Evolutionary conservation across 495 filamentous ascomycete genomes (phyloP), one percentile per base, ranked within the genome.

Genomic region (Filosporella fistucella): DNA sequence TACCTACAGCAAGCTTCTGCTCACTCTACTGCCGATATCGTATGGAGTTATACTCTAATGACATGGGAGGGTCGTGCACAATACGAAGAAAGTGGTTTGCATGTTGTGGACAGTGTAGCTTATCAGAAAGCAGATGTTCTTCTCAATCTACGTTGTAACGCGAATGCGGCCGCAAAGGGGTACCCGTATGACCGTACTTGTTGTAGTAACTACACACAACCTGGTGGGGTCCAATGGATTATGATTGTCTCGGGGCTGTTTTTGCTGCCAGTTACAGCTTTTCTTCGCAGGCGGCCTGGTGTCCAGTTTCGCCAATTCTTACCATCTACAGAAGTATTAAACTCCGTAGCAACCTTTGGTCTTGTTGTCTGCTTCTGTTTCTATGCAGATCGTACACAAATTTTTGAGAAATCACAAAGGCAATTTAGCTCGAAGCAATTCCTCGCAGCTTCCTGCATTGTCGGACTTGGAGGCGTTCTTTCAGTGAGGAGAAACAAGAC

Each of bases 61-160:
- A 69, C 63, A 3, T 47, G 38, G 4, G 52, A 49, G 14, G 38
- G 64, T 12, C 54, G 47, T 18, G 57, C 55, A 5, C 51, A 65
- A 23, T 78, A 73, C 48, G 60, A 70, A 24, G 61, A 62, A 26
- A 72, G 68, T 34, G 79, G 80, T 16, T 48, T 84, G 21, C 78
- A 82, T 62, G 65, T 75, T 12, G 62, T 69, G 13, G 62, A 75
- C 4, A 59, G 45, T 11, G 65, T 80, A n/a, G 71, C 72, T 2
- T 58, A 57, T 34, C 59, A 56, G 36, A 73, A 73, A 58, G 72
- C 74, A 5, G 73, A 84, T 52, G 57, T 80, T 12, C 57, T 78
- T 4, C 61, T 84, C 42, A 84, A 83, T 45, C 49, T 75, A 21
- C 74, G 68, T 49, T 84, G 80, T 60, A 84, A 83, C 58, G 49